Base-by-base conservation (phyloP, 1,284 basidiomycete genomes). In the Hemileia vastatrix region DNA sequence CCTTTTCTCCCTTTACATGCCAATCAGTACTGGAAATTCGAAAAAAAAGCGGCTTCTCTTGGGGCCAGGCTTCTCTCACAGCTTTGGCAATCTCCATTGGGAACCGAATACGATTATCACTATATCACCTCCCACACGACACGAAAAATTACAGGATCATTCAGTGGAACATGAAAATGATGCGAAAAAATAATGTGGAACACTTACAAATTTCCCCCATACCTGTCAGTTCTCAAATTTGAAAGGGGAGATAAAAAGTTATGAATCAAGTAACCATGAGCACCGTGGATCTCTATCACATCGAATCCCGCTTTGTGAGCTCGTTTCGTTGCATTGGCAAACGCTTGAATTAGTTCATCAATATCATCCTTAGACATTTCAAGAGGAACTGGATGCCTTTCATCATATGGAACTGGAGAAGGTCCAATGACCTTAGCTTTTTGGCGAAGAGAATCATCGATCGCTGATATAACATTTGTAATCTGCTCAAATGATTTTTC, bases 1-100 rank as follows among this genome's bases (percentile, higher is more conserved):
- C 79, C 67, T 81, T 79, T 71, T 87, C 86, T 1, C 83, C 82
- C 0, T 83, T 82, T 63, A 85, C 83, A n/a, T 83, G 83, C 86
- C 86, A 90, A 67, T 91, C 87, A 2, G 80, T 81, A 6, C 85
- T 87, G 67, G 83, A 85, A 63, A 90, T 79, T 56, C 87, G 81
- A 56, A 85, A 82, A 74, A 89, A 87, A 4, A 92, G 78, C 1
- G 87, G 87, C 65, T 83, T 83, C 60, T 82, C 69, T 13, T 67
- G 76, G 5, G 78, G 70, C 85, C 85, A 88, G 6, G 77, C 80
- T 36, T 78, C 76, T 11, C 87, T 82, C 44, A 82, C 76, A 33
- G 78, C 73, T 49, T 80, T 71, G 56, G 82, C 76, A 51, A 89
- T 67, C 54, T 83, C 82, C 43, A 88, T 78, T 1, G 85, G 81